Conservation (phyloP, 164 flowering plant genomes). For the Akebia trifoliata region DNA sequence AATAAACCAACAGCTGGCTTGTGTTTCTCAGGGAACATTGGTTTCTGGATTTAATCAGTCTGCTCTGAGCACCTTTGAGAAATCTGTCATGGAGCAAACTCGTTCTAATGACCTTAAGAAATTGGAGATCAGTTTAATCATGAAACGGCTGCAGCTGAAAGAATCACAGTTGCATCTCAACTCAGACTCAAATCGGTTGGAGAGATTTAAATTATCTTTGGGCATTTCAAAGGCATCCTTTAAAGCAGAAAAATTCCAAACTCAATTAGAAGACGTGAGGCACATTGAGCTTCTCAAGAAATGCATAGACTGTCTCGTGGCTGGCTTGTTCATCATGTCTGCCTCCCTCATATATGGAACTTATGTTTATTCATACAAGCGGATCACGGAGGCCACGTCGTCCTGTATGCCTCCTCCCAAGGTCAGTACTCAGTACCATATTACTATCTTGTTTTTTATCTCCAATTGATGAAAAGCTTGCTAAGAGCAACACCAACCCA, state of each 20-base stretch:
- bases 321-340: conserved; percentile 68
- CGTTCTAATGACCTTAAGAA: conserved; percentile 81
- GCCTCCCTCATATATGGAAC: conserved; percentile 53
- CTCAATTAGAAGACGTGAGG: conserved; percentile 55
- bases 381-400: conserved; percentile 56
- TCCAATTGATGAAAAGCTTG: too few relatives aligned
- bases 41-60: conserved; percentile 23
- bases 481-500: too few relatives aligned
- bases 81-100: conserved; percentile 63
- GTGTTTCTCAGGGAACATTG: conserved; percentile 21
- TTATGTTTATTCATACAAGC: conserved; percentile 54
- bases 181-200: conserved; percentile 50
- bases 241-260: conserved; percentile 67
- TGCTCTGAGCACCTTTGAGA: conserved; percentile 48
- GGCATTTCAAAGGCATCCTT: conserved; percentile 77
- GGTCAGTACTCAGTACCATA: too few relatives aligned
- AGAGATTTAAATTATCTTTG: conserved; percentile 64
- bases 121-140: conserved; percentile 53
- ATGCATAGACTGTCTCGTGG: conserved; percentile 75
- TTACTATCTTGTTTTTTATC: too few relatives aligned
- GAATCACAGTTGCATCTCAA: conserved; percentile 50
- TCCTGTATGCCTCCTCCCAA: conserved; percentile 35
- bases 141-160: conserved; percentile 56
- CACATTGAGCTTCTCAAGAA: conserved; percentile 55
- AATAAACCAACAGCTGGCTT: conserved; percentile 29